Evolutionary conservation across 768 basidiomycete species (phyloP), one percentile per base, ranked within the genome.

Genomic region (Collybia mongolica): DNA sequence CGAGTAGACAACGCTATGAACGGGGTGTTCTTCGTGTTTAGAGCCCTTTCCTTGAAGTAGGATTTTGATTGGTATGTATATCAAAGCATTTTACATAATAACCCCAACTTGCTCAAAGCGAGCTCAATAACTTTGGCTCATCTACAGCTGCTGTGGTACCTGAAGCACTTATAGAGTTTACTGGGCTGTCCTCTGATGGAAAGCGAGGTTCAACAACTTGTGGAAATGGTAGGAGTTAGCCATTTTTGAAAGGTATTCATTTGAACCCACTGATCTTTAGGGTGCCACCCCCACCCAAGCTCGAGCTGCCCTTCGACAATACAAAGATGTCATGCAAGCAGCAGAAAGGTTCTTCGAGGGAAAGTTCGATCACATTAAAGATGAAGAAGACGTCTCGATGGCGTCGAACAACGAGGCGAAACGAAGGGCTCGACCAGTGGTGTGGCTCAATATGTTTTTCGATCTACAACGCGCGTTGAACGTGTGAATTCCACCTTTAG

Each of bases 261-360:
- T 45, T 55, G 51, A 52, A 24, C 45, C 48, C 37, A 48, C 35
- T 51, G 24, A 29, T 42, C 12, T 24, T 32, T 32, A 95, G 94
- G 94, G 94, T 57, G 92, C 92, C 24, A 90, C 88, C 0, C 64
- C 70, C 9, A 81, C 83, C 11, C 90, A 94, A 71, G 94, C 95
- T 36, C 81, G 81, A 58, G 90, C 88, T 24, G 94, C 94, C 15
- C 69, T 97, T 62, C 80, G 76, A 54, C 83, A 84, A 60, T 80
- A 88, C 64, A 89, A 83, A 54, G 93, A 98, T 75, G 92, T 94
- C 29, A 91, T 92, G 89, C 78, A 90, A 62, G 94, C 94, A 12
- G 93, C 93, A 2, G 93, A 93, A 65, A 77, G 78, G 40, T 83
- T 92, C 52, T 89, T 92, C 53, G 86, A 89, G 54, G 94, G 94